A percentile compares a stretch with the other conserved stretches of the same genome.
Conservation (phyloP, 2,329 filamentous ascomycete genomes). For the Neofusicoccum cordaticola region DNA sequence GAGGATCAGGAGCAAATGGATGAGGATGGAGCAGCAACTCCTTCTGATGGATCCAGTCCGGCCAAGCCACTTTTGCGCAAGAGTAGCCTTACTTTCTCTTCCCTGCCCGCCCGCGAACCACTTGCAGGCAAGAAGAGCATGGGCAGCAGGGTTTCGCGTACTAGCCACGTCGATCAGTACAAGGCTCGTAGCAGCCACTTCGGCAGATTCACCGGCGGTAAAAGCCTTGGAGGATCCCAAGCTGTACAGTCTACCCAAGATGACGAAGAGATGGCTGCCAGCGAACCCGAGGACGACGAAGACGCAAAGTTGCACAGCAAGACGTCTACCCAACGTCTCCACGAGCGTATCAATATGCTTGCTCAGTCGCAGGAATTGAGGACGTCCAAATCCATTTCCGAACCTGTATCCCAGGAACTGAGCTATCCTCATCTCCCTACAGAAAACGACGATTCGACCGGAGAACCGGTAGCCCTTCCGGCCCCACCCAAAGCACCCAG, state of each 20-base stretch:
- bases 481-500: conserved; percentile 16
- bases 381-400: conserved; percentile 40
- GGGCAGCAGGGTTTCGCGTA: conserved; percentile 67
- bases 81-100: conserved; percentile 92
- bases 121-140: conserved; percentile 80
- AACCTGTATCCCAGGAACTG: conserved; percentile 31
- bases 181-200: conserved; percentile 68
- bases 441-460: not conserved
- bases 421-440: conserved; percentile 41
- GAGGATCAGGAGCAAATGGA: conserved; percentile 39
- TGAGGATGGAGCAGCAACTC: conserved; percentile 55
- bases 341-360: conserved; percentile 84
- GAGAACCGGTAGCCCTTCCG: conserved; percentile 18
- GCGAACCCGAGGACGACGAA: conserved; percentile 40
- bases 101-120: conserved; percentile 86
- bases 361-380: conserved; percentile 52
- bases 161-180: conserved; percentile 70
- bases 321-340: conserved; percentile 87
- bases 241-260: conserved; percentile 23
- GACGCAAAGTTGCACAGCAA: conserved; percentile 67
- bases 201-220: conserved; percentile 67
- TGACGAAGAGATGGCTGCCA: conserved; percentile 39
- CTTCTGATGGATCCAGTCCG: conserved; percentile 70
- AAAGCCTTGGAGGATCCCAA: conserved; percentile 58
- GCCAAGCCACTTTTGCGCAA: conserved; percentile 78